Evolutionary conservation across 2,329 filamentous ascomycete species (phyloP), one percentile per base, ranked within the genome.

Genomic region (Bipolaris victoriae): DNA sequence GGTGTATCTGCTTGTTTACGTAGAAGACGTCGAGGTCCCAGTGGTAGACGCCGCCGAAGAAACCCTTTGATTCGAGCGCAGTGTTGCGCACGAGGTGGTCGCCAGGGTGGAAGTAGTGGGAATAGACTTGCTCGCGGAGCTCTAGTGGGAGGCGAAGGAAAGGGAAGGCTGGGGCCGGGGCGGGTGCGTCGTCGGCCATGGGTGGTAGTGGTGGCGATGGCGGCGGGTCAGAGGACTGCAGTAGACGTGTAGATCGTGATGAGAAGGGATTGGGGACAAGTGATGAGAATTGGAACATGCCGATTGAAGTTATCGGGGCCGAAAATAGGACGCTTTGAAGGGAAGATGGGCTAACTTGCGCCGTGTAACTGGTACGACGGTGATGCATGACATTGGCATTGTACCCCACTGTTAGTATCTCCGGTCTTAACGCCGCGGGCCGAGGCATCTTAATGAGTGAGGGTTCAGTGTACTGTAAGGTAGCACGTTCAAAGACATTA

Each of bases 1-100:
- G 61, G 58, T 80, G 78, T 47, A 84, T 71, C 60, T 82, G 81
- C 9, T 75, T 77, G 62, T 76, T 80, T 15, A 79, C 67, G 7
- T 62, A 69, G 60, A 78, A 77, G n/a, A 84, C 72, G 9, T 74
- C 71, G 7, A 75, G 60, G 22, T 75, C 68, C 55, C 74, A 76
- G 6, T 48, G 29, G 47, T 77, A 77, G 10, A 67, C 44, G 4
- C 66, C 65, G 3, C 65, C 67, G 26, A 46, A 66, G 52, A 62
- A 65, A 3, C 67, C 67, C 36, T 63, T 52, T 4, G 44, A 48
- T 53, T 63, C 60, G 26, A 61, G 57, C 24, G 35, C 48, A 1
- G 36, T 1, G 48, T 31, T 62, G 16, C 52, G 54, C 6, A 50
- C 37, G 0, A 72, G 62, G 0, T 64, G 66, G 29, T 69, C 61